Conservation (phyloP, 2,329 filamentous ascomycete genomes). For the Aspergillus aculeatus region DNA sequence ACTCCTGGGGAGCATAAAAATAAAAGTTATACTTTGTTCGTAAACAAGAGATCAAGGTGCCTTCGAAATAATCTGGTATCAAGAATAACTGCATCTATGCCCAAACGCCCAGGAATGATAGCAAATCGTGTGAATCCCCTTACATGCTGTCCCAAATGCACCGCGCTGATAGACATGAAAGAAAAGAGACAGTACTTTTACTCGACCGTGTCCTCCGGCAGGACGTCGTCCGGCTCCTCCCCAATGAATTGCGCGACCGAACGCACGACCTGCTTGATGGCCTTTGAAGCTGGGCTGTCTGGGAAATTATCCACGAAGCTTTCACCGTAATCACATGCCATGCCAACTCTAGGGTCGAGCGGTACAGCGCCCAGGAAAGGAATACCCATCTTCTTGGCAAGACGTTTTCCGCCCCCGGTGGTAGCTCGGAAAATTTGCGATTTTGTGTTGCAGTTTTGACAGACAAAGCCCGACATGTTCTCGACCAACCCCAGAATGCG, state of each 20-base stretch:
- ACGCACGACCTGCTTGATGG: constrained; percentile 77
- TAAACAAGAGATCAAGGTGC: neutral
- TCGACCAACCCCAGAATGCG: constrained; percentile 85
- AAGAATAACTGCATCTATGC: constrained; percentile 15
- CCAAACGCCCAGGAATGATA: constrained; percentile 20
- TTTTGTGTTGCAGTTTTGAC: constrained; percentile 79
- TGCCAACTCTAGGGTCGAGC: constrained; percentile 87
- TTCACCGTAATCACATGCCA: constrained; percentile 96
- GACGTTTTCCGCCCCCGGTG: constrained; percentile 76
- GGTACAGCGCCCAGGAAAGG: constrained; percentile 89
- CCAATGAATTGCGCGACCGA: constrained; percentile 67
- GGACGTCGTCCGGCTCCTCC: constrained; percentile 55
- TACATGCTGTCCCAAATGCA: constrained; percentile 18
- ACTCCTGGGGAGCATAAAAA: neutral
- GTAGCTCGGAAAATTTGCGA: constrained; percentile 85
- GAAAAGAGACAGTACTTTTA: constrained; percentile 20
- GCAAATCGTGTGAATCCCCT: neutral
- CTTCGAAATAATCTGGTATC: constrained; percentile 12
- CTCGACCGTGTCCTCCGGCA: constrained; percentile 34
- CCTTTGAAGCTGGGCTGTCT: constrained; percentile 84
- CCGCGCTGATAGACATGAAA: constrained; percentile 20
- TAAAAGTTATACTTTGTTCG: neutral
- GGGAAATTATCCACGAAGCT: constrained; percentile 94
- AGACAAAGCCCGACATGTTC: constrained; percentile 98
- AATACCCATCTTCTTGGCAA: constrained; percentile 84